Evolutionary conservation across 192 early-diverging fungal species (phyloP).

Genomic region (Rhizophagus clarus): DNA sequence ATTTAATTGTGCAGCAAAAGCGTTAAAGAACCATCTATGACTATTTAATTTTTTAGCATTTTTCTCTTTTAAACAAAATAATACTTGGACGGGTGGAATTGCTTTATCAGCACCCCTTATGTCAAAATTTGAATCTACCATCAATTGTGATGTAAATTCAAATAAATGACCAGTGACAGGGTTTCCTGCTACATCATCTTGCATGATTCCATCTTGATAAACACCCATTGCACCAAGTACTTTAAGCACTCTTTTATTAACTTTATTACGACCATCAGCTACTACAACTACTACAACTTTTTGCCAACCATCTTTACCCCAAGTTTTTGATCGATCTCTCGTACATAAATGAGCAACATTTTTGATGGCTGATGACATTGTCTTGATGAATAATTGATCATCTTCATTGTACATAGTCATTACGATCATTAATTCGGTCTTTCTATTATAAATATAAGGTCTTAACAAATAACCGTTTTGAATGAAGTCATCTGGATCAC

Average conservation of each 20-base stretch:
- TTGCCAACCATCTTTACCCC: conserved; percentile 86
- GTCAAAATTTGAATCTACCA: conserved; percentile 64
- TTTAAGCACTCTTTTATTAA: conserved; percentile 69
- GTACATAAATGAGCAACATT: conserved; percentile 92
- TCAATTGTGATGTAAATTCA: conserved; percentile 87
- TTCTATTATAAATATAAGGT: conserved; percentile 67
- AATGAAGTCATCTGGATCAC: conserved; percentile 64
- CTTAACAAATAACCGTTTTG: conserved; percentile 63
- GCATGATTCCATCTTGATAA: conserved; percentile 73
- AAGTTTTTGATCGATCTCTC: conserved; percentile 66
- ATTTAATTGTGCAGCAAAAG: conserved; percentile 76
- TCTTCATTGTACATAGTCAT: conserved; percentile 95
- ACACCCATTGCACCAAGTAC: conserved; percentile 85
- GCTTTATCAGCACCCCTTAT: conserved; percentile 68
- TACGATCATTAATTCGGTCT: conserved; percentile 90
- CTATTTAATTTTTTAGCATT: conserved; percentile 95
- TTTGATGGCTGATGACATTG: conserved; percentile 84
- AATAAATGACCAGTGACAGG: conserved; percentile 82
- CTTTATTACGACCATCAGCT: conserved; percentile 84
- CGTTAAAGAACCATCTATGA: conserved; percentile 97
- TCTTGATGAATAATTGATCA: conserved; percentile 85
- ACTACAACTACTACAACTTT: conserved; percentile 92
- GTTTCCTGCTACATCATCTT: conserved; percentile 68
- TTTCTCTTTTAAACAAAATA: conserved; percentile 93
- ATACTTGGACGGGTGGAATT: conserved; percentile 83